Conservation (phyloP, 2,329 filamentous ascomycete genomes). For the Cladosporium sphaerospermum region DNA sequence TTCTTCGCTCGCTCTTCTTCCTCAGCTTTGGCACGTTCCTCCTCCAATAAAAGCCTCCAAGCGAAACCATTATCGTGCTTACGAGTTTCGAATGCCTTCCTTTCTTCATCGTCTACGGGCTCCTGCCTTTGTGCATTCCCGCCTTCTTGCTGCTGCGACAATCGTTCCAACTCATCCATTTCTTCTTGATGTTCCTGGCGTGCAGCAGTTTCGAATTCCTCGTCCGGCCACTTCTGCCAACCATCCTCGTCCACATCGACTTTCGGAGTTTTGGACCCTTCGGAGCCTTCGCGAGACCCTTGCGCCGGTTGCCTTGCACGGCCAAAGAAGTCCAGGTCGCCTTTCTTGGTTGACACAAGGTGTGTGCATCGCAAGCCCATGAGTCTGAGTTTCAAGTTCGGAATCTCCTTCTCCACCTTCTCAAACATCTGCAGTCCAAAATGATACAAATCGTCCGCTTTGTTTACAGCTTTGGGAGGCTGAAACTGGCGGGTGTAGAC, state of each 20-base stretch:
- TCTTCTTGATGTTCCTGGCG: conserved; percentile 55
- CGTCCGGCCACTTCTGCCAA: conserved; percentile 65
- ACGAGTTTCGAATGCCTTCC: conserved; percentile 18
- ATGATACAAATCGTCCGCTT: conserved; percentile 76
- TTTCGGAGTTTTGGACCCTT: conserved; percentile 18
- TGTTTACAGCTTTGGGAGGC: conserved; percentile 63
- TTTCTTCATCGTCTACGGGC: conserved; percentile 4
- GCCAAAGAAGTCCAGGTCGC: conserved; percentile 75
- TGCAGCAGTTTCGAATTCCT: conserved; percentile 58
- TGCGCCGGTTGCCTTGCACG: conserved; percentile 22
- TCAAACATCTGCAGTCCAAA: conserved; percentile 74
- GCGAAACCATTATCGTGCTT: conserved; percentile 29
- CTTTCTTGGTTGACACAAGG: conserved; percentile 77
- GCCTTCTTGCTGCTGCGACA: conserved; percentile 53
- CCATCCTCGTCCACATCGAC: conserved; percentile 42
- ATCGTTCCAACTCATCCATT: conserved; percentile 53
- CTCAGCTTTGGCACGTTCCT: conserved; percentile 17
- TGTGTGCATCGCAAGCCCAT: conserved; percentile 88
- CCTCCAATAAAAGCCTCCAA: conserved; percentile 29
- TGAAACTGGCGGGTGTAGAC: conserved; percentile 77
- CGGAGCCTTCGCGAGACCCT: conserved; percentile 26
- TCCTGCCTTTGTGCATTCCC: neutral
- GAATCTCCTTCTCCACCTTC: conserved; percentile 78
- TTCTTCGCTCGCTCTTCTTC: conserved; percentile 20
- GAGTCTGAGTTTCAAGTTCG: conserved; percentile 69